Percentiles rank a stretch among this genome's conserved stretches.
Evolutionary conservation across 1,284 basidiomycete species (phyloP).

Genomic region (Malassezia psittaci): DNA sequence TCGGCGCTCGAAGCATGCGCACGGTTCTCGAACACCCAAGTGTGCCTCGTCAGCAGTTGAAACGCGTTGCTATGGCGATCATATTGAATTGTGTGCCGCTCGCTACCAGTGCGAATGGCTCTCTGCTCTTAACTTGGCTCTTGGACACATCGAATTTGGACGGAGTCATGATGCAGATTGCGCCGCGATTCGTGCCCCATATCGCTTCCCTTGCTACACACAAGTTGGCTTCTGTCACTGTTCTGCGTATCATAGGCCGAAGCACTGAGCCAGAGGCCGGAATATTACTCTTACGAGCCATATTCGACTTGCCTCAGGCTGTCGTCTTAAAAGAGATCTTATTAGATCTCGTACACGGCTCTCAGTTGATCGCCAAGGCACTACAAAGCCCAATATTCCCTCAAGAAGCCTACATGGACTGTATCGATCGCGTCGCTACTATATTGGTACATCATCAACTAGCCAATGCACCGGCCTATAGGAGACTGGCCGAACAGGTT

Average conservation of each 20-base stretch:
- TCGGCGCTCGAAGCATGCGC: slow-evolving; percentile 92
- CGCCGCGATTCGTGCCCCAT: slow-evolving; percentile 89
- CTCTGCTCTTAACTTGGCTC: slow-evolving; percentile 87
- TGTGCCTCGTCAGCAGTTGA: slow-evolving; percentile 54
- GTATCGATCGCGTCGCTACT: slow-evolving; percentile 55
- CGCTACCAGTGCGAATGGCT: slow-evolving; percentile 93
- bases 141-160: slow-evolving; percentile 86
- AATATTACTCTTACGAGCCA: slow-evolving; percentile 35
- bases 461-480: slow-evolving; percentile 56
- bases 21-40: slow-evolving; percentile 84
- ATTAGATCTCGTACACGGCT: slow-evolving; percentile 60
- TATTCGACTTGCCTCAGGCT: slow-evolving; percentile 58
- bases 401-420: slow-evolving; percentile 58
- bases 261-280: slow-evolving; percentile 42
- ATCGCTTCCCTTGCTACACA: slow-evolving; percentile 93
- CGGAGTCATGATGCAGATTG: slow-evolving; percentile 80
- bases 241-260: slow-evolving; percentile 58
- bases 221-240: slow-evolving; percentile 87
- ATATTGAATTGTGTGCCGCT: slow-evolving; percentile 95
- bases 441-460: slow-evolving; percentile 33
- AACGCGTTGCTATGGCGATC: slow-evolving; percentile 84
- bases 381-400: slow-evolving; percentile 63
- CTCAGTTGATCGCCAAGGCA: slow-evolving; percentile 64
- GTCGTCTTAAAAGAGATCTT: slow-evolving; percentile 85
- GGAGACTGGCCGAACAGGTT: slow-evolving; percentile 82